Evolutionary conservation across 495 filamentous ascomycete species (phyloP).

Genomic region (Haplographium delicatum): DNA sequence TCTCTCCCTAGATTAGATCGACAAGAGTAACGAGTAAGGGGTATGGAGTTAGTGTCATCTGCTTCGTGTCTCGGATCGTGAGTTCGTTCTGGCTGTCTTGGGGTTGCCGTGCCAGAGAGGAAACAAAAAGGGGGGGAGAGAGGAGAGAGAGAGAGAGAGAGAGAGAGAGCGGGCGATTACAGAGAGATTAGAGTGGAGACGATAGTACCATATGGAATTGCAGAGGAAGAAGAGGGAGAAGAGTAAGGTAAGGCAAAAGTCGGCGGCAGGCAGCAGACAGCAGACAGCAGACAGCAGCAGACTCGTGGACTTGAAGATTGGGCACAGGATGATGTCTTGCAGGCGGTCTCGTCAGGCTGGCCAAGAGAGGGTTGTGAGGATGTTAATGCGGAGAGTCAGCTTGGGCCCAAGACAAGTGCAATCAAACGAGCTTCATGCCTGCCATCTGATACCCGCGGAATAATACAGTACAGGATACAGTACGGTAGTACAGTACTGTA

Average conservation of each 20-base stretch:
- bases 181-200: too few species aligned
- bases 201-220: background rate
- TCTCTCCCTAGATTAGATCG: too few species aligned
- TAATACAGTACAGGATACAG: background rate
- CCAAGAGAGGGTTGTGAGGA: background rate
- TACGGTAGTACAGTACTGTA: background rate
- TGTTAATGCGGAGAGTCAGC: background rate
- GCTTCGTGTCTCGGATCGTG: conserved; percentile 1
- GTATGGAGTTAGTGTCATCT: conserved; percentile 13
- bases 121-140: background rate
- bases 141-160: background rate
- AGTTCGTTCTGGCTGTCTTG: background rate
- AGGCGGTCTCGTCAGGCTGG: too few species aligned
- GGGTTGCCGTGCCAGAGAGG: background rate
- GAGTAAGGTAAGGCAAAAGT: background rate
- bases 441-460: conserved; percentile 11
- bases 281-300: background rate
- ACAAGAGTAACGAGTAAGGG: conserved; percentile 22
- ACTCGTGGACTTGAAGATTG: too few species aligned
- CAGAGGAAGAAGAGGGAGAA: conserved; percentile 7
- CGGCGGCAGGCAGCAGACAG: too few species aligned
- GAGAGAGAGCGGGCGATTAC: too few species aligned
- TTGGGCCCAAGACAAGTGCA: background rate
- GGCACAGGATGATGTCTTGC: too few species aligned
- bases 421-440: conserved; percentile 10